A percentile compares a stretch with the other conserved stretches of the same genome.
These are phyloP conservation scores for Wickerhamomyces sydowiorum DNA, from an alignment of 805 yeast species.

Conservation along the genomic window DNA sequence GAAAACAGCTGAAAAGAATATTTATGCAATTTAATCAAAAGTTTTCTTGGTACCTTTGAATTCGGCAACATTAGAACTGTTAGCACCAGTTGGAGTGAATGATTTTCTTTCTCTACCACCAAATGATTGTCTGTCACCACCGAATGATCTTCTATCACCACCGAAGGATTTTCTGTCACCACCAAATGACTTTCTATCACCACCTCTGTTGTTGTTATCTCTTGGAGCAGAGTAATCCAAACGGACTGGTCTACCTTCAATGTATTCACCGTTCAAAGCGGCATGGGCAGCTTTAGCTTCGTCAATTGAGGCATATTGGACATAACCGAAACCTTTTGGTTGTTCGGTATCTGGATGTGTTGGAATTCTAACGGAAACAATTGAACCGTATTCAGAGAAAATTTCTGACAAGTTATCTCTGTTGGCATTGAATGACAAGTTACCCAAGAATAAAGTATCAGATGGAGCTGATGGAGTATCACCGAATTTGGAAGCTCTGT, in stretches of 20 bases:
- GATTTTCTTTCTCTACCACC: conserved; percentile 35
- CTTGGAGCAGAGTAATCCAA: conserved; percentile 93
- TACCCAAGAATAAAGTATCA: conserved; percentile 94
- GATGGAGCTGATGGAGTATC: conserved; percentile 90
- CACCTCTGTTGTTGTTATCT: conserved; percentile 42
- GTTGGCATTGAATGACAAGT: conserved; percentile 85
- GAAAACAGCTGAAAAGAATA: neutral
- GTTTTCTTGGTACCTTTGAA: conserved; percentile 85
- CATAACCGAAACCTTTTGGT: conserved; percentile 99
- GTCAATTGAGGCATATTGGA: conserved; percentile 80
- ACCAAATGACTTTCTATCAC: conserved; percentile 29
- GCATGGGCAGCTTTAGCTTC: conserved; percentile 88
- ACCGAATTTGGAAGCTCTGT: conserved; percentile 87
- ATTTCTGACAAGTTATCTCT: conserved; percentile 70
- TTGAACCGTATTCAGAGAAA: conserved; percentile 75
- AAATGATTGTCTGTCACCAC: conserved; percentile 38
- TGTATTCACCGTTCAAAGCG: conserved; percentile 81
- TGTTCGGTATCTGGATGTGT: conserved; percentile 98
- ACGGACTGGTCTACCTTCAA: conserved; percentile 91
- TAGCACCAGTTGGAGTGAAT: conserved; percentile 51
- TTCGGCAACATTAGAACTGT: conserved; percentile 58
- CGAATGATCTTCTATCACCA: conserved; percentile 28
- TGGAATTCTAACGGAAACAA: conserved; percentile 89
- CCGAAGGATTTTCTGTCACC: conserved; percentile 36
- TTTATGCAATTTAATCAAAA: conserved; percentile 47